Base-by-base conservation (phyloP, 2,329 filamentous ascomycete species). In the Chaetomiaceae sp. region DNA sequence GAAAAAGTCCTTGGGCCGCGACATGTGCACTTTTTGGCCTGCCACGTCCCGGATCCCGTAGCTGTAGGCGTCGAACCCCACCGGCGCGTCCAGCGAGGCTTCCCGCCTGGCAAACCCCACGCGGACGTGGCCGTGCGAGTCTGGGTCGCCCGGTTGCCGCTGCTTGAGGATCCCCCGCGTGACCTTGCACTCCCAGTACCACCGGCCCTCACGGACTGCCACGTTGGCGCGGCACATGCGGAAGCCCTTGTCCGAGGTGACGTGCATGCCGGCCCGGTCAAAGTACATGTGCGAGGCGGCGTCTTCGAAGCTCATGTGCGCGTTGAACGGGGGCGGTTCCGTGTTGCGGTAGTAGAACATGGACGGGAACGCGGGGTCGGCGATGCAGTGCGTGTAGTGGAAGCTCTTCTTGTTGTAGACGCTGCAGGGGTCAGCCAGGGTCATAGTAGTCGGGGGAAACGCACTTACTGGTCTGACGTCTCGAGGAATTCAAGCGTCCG, bases 101-200 rank as follows among this genome's bases (percentile, higher is more conserved):
- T 95, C 89, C 43, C 89, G 76, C 55, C 89, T 73, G 3, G 87
- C 87, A 74, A 89, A 97, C 3, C 95, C 95, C 65, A 97, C 81
- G 7, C 93, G 86, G 20, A 97, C 85, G 64, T 78, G 87, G 62
- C 75, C 78, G 38, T 73, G 76, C 45, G 77, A 73, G 25, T 75
- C 71, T 14, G 69, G 65, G 40, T 73, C 75, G 30, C 67, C 66
- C 5, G 73, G 72, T 3, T 67, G 65, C 9, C 72, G 68, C 40
- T 68, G 69, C 44, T 69, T 68, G 3, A 80, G 73, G 37, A 88
- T 83, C 31, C 93, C 93, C 58, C 84, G 82, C 9, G 91, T 85
- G 48, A 99, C 82, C 63, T 87, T 91, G 68, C 92, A 90, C 70
- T 99, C 93, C 76, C 90, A 99, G 68, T 95, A 99, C 75, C 89